Base-by-base conservation (phyloP, 1,139 yeast species). In the Geotrichum reessii region DNA sequence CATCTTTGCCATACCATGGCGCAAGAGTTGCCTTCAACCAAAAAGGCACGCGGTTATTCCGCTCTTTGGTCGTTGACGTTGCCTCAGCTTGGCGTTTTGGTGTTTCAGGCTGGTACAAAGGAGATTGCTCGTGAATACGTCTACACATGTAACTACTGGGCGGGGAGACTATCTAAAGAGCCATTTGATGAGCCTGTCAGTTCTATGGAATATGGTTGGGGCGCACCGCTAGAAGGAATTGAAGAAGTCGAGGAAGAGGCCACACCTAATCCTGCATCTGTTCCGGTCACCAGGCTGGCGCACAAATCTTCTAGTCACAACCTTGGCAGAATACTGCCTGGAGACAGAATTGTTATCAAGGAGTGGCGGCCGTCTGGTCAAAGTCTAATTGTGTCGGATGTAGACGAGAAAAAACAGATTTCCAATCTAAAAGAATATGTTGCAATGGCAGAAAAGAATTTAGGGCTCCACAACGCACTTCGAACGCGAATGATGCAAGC, bases 81-180 rank as follows among this genome's bases (percentile, higher is more conserved):
- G 37, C 78, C 78, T 3, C 70, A 66, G 28, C 69, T 68, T 4
- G 66, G 72, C 1, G 65, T 71, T 22, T 66, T 71, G 3, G 66
- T 69, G 2, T 69, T 72, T 63, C 69, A 72, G 37, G 76, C 93
- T 0, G 87, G 88, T 17, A 83, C 88, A 19, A 73, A 76, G 37
- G 88, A 84, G 64, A 81, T 83, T 62, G 92, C 95, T 0, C 74
- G 76, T 55, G 87, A 83, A 67, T 88, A 83, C 71, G 82, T 87
- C 31, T 81, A 85, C 65, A 83, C 93, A 3, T 85, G 93, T 73
- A 89, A 89, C 71, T 89, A 87, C 71, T 89, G 96, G 96, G 88
- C 95, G 3, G 87, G 92, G 1, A 80, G 92, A 65, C 80, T 87
- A 46, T 86, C 95, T 4, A 86, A 91, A 21, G 84, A 87, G 47